Base-by-base conservation (phyloP, 1,284 basidiomycete species). In the Rhizoctonia solani region DNA sequence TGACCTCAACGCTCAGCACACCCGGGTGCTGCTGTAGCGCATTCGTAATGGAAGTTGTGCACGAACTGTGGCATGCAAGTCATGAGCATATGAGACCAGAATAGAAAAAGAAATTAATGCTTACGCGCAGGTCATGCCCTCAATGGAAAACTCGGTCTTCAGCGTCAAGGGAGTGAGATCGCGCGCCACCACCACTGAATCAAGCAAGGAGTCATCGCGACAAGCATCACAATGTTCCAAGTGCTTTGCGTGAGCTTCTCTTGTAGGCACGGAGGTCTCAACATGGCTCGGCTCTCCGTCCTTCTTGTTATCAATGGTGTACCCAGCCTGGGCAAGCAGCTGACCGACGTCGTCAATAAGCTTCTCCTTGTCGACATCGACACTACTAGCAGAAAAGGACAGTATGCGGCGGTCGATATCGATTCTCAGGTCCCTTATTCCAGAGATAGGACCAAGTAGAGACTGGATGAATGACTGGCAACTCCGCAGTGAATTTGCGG, bases 101-200 rank as follows among this genome's bases (percentile, higher is more conserved):
- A 27, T 32, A 49, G 5, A 21, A 19, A 41, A 27, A 16, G 13
- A 27, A n/a, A 4, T 16, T 29, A 11, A 3, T 23, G 46, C 61
- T 50, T 42, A 67, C 68, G 50, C 49, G 68, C 68, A 69, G 27
- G 68, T 69, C 68, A 69, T 69, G 25, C 68, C 68, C 39, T 67
- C 68, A n/a, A 69, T 59, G 6, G 68, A 56, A 14, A 69, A 27
- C 63, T 41, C 54, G 14, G 68, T 69, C 42, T 58, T 46, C n/a
- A 68, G 21, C 11, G 54, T 44, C 23, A 44, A 44, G 9, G 54
- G 63, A 14, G 39, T 29, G 46, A 29, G 9, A 39, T 34, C 44
- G n/a, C n/a, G 54, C 16, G 47, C 44, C 66, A 54, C 56, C 16
- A 44, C 21, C 23, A 53, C 34, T 29, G 61, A 46, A n/a, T 61